Evolutionary conservation across 1,284 basidiomycete species (phyloP).

Genomic region (Cutaneotrichosporon mucoides): DNA sequence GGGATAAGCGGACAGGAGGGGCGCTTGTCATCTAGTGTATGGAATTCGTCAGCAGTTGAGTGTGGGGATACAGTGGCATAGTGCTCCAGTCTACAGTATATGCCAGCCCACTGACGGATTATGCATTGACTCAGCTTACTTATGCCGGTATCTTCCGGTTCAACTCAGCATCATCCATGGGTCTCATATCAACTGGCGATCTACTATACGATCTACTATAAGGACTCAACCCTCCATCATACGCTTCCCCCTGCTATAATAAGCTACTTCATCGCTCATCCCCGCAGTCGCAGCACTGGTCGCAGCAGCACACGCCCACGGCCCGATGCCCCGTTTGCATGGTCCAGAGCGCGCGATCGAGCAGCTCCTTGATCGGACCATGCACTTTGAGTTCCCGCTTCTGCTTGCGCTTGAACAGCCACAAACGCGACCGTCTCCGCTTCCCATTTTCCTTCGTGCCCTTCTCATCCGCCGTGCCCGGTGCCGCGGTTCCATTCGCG

Average conservation of each 20-base stretch:
- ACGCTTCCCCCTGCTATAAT: neutral
- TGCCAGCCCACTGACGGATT: too few species aligned
- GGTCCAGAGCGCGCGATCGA: conserved; percentile 1
- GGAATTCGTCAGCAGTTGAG: neutral
- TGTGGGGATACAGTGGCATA: neutral
- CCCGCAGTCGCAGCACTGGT: neutral
- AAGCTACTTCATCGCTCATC: neutral
- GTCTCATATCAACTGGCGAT: too few species aligned
- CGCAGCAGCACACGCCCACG: neutral
- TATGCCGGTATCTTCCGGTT: too few species aligned
- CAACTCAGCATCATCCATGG: too few species aligned
- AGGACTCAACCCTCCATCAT: neutral
- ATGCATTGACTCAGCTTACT: too few species aligned
- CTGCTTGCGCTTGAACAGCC: neutral
- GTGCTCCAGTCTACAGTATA: too few species aligned
- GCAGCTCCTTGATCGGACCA: neutral
- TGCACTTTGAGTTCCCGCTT: neutral
- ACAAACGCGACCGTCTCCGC: neutral
- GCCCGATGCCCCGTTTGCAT: neutral
- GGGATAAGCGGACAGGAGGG: conserved; percentile 10
- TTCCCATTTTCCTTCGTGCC: neutral
- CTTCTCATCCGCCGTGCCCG: neutral
- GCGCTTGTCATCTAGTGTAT: conserved; percentile 2
- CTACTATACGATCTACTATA: too few species aligned
- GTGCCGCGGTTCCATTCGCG: neutral